A percentile compares a stretch with the other conserved stretches of the same genome.
Evolutionary conservation across 2,329 filamentous ascomycete genomes (phyloP).

Genomic region (Xylaria sp.): DNA sequence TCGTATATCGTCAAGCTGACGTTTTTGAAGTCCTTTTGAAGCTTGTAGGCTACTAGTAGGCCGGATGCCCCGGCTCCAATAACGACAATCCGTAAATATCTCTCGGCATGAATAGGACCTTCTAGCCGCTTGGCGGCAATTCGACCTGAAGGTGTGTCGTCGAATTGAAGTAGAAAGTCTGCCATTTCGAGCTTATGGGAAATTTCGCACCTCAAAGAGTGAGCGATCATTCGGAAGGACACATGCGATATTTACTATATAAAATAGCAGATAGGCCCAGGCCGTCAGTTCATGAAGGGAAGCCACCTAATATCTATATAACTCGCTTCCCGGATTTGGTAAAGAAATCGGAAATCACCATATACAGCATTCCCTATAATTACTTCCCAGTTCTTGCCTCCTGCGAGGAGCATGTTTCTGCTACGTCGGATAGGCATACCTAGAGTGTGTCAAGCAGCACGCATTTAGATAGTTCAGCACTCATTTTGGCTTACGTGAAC

Average conservation of each 20-base stretch:
- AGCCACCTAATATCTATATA: too few species aligned
- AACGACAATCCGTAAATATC: constrained; percentile 20
- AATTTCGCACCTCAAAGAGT: background rate
- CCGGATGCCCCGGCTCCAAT: constrained; percentile 34
- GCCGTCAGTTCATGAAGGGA: too few species aligned
- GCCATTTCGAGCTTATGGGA: constrained; percentile 1
- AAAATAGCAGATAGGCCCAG: too few species aligned
- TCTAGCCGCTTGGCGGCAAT: constrained; percentile 22
- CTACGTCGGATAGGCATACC: background rate
- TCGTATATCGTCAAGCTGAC: constrained; percentile 53
- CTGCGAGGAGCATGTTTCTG: background rate
- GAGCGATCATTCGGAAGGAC: too few species aligned
- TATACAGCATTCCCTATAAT: too few species aligned
- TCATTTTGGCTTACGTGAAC: background rate
- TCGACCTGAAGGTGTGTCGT: constrained; percentile 13
- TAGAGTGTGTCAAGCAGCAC: background rate
- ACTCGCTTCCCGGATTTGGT: too few species aligned
- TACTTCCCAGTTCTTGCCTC: too few species aligned
- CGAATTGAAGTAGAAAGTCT: constrained; percentile 16
- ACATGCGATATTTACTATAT: too few species aligned
- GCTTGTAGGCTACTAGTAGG: constrained; percentile 30
- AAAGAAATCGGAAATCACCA: too few species aligned
- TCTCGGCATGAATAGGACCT: constrained; percentile 31
- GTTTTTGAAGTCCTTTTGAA: constrained; percentile 33
- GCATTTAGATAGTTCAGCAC: background rate